phyloP scores from a whole-genome alignment of 495 filamentous ascomycete genomes.

The Amphirosellinia nigrospora region DNA sequence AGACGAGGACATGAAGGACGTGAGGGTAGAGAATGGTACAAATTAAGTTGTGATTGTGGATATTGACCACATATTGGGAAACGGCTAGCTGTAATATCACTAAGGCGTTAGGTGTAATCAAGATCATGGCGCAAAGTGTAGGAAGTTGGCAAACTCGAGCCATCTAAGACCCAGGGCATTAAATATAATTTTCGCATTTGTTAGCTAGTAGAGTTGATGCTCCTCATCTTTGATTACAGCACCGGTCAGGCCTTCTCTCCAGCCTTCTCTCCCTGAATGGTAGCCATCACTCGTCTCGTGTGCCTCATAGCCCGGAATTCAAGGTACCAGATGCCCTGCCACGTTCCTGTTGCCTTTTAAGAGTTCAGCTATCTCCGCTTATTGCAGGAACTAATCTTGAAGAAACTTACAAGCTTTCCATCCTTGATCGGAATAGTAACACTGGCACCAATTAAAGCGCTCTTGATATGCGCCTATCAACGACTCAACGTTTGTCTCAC shows the following conservation, averaged over 20 bases:
- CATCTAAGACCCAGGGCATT: background rate
- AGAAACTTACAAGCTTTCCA: conserved; percentile 69
- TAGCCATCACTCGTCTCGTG: conserved; percentile 82
- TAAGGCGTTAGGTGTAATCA: conserved; percentile 39
- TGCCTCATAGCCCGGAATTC: conserved; percentile 85
- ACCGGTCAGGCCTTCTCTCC: conserved; percentile 72
- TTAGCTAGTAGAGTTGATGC: background rate
- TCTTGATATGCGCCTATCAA: conserved; percentile 82
- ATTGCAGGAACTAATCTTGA: background rate
- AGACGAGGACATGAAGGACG: conserved; percentile 59
- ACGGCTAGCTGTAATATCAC: conserved; percentile 26
- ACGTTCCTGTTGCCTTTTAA: conserved; percentile 56
- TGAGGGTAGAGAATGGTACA: conserved; percentile 37
- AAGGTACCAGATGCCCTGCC: conserved; percentile 92
- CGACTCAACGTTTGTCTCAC: background rate
- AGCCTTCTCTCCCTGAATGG: conserved; percentile 89
- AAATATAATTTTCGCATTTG: background rate
- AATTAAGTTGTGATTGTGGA: conserved; percentile 15
- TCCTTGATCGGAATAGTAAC: conserved; percentile 89
- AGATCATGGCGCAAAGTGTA: conserved; percentile 2
- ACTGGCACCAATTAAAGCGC: conserved; percentile 82
- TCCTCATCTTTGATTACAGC: background rate
- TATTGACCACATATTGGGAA: conserved; percentile 4
- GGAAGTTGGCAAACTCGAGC: conserved; percentile 12
- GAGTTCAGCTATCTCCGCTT: conserved; percentile 19